Conservation (phyloP, 2,329 filamentous ascomycete species). For the Coniella vitis region DNA sequence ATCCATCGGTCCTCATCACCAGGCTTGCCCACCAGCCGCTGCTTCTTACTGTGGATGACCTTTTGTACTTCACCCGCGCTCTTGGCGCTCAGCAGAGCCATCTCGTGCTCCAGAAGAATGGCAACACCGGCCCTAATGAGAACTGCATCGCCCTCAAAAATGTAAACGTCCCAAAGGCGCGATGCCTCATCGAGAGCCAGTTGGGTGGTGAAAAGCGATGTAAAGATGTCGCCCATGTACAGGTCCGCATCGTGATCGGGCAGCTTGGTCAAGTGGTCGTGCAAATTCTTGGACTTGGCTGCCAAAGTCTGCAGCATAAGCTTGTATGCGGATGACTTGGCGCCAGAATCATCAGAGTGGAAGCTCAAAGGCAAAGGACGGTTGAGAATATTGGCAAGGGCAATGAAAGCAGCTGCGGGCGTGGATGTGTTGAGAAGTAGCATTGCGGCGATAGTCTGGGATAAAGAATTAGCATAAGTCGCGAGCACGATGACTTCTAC, state of each 20-base stretch:
- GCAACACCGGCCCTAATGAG: constrained; percentile 67
- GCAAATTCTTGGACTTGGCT: constrained; percentile 56
- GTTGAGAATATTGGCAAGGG: constrained; percentile 71
- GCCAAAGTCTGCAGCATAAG: constrained; percentile 60
- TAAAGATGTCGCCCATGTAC: constrained; percentile 57
- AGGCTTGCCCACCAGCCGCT: constrained; percentile 31
- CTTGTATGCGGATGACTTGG: constrained; percentile 62
- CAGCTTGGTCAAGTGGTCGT: constrained; percentile 54
- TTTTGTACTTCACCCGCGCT: constrained; percentile 37
- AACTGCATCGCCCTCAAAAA: constrained; percentile 72
- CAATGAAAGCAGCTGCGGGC: constrained; percentile 58
- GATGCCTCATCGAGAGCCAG: constrained; percentile 64
- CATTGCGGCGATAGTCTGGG: constrained; percentile 63
- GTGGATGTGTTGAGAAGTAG: constrained; percentile 64
- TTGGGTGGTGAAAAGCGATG: constrained; percentile 55
- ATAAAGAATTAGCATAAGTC: constrained; percentile 17
- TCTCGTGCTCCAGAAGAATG: constrained; percentile 49
- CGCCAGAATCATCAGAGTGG: constrained; percentile 62
- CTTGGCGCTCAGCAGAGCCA: constrained; percentile 41
- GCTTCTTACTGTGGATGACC: constrained; percentile 29
- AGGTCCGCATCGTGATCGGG: constrained; percentile 39
- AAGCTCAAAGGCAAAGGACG: constrained; percentile 69
- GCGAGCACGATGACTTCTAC: no score
- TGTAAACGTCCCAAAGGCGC: constrained; percentile 73
- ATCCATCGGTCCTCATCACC: constrained; percentile 46